Evolutionary conservation across 768 basidiomycete genomes (phyloP).

Genomic region (Dioszegia crocea): DNA sequence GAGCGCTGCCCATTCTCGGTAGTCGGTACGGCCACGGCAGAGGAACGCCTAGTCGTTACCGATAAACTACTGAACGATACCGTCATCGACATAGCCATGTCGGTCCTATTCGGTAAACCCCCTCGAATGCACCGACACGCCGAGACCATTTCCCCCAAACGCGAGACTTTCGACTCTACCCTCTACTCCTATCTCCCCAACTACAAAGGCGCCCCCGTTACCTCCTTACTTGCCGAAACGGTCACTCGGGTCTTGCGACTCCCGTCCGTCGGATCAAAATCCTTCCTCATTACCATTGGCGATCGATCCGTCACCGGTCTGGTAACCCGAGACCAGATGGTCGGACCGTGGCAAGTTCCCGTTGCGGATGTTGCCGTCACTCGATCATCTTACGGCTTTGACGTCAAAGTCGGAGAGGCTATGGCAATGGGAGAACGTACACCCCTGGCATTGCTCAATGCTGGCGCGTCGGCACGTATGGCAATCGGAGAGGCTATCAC

Average conservation of each 20-base stretch:
- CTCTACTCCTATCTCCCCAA: constrained; percentile 61
- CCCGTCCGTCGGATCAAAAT: constrained; percentile 89
- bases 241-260: constrained; percentile 78
- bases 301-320: constrained; percentile 91
- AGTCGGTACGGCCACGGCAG: constrained; percentile 78
- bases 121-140: constrained; percentile 83
- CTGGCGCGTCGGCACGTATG: constrained; percentile 91
- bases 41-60: constrained; percentile 79
- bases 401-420: constrained; percentile 77
- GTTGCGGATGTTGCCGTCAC: constrained; percentile 97
- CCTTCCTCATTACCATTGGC: constrained; percentile 97
- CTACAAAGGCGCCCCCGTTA: constrained; percentile 50
- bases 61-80: constrained; percentile 74
- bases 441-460: constrained; percentile 77
- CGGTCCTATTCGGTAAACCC: constrained; percentile 91
- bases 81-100: constrained; percentile 86
- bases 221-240: constrained; percentile 57
- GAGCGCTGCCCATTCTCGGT: constrained; percentile 92
- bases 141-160: constrained; percentile 53
- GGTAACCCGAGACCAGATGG: constrained; percentile 96
- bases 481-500: constrained; percentile 90
- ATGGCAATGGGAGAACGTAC: constrained; percentile 99
- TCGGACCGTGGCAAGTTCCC: constrained; percentile 97
- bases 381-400: constrained; percentile 88
- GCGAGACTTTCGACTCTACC: constrained; percentile 64